Evolutionary conservation across 2,329 filamentous ascomycete species (phyloP), one percentile per base, ranked within the genome.

Genomic region (Drechslerella stenobrocha): DNA sequence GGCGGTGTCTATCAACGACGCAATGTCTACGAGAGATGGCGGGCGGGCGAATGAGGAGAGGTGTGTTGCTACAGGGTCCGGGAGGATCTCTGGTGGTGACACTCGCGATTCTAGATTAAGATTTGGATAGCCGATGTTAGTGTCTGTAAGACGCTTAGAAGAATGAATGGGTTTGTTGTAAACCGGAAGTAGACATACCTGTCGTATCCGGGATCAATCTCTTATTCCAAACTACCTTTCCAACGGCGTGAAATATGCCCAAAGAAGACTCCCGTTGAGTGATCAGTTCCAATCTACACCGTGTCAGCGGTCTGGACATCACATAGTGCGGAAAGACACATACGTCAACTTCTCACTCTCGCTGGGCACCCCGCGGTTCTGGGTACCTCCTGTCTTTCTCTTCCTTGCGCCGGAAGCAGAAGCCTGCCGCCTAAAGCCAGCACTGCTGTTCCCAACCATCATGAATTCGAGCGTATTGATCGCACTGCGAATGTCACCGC

Each of bases 221-320:
- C 75, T 96, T 98, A 78, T 98, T 98, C 78, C 97, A 95, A 0
- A 97, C 86, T 1, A 98, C 89, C 75, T 93, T 96, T 2, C 92
- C 93, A 9, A 97, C 88, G 0, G 93, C 90, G 75, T 98, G 93
- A 74, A 98, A 98, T 51, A 98, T 90, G 1, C 92, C 93, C 1
- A 98, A 80, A 70, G 87, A 96, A 13, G 88, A 87, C 77, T 97
- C 93, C 58, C 93, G 84, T 26, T 67, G 63, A 4, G 63, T 67
- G 13, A 67, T 60, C 9, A 70, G 18, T 23, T 64, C 60, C 5
- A 70, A 32, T 20, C 67, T 70, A 60, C 91, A 89, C n/a, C n/a
- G n/a, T n/a, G n/a, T n/a, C n/a, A n/a, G n/a, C n/a, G n/a, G n/a
- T n/a, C n/a, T n/a, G n/a, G n/a, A n/a, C n/a, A n/a, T n/a, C 11